A percentile compares a stretch with the other conserved stretches of the same genome.
phyloP scores from a whole-genome alignment of 306 rosid species.

The Acacia crassicarpa region DNA sequence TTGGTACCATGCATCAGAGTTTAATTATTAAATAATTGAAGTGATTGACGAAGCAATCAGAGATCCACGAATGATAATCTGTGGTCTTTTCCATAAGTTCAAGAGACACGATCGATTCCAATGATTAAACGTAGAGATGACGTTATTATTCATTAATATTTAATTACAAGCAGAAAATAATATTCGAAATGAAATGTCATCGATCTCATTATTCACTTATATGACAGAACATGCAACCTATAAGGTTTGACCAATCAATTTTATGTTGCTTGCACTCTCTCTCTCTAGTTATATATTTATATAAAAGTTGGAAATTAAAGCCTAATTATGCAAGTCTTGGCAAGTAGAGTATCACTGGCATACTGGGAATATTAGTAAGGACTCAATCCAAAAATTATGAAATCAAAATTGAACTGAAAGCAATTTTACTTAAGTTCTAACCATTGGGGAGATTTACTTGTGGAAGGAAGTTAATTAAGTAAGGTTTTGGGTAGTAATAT shows the following conservation, averaged over 20 bases:
- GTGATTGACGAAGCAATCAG: not conserved
- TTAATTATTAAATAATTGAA: not conserved
- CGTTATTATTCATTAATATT: not conserved
- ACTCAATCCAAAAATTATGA: not conserved
- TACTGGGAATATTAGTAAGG: not conserved
- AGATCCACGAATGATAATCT: not conserved
- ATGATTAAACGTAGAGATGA: not conserved
- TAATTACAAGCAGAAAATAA: not conserved
- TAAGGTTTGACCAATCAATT: not conserved
- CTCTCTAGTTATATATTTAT: not conserved
- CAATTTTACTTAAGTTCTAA: not conserved
- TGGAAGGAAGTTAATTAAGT: not conserved
- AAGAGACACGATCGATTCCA: not conserved
- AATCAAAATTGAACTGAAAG: not conserved
- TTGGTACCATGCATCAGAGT: not conserved
- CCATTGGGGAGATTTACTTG: not conserved
- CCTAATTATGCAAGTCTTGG: not conserved
- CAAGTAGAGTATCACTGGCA: not conserved
- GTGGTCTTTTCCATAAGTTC: constrained; percentile 25
- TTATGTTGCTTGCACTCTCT: not conserved
- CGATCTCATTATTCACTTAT: not conserved
- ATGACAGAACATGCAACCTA: not conserved
- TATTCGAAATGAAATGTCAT: not conserved
- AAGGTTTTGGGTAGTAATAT: no score
- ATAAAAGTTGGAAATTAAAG: not conserved